These are phyloP conservation scores for Agaricus sinodeliciosus DNA, from an alignment of 768 basidiomycete genomes.

Conservation along the genomic window DNA sequence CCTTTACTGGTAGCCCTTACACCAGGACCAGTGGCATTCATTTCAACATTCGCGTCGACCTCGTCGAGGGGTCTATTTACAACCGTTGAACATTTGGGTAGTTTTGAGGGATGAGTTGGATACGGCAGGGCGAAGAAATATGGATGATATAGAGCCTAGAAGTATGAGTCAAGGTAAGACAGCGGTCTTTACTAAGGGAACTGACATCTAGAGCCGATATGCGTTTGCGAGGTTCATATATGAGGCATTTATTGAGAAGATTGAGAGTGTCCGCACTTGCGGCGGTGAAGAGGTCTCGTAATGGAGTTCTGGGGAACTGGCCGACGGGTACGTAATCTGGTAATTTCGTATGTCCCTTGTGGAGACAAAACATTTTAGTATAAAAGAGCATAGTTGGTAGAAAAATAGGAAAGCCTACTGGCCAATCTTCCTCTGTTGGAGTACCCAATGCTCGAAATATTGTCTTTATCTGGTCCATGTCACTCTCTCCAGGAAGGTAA, in stretches of 20 bases:
- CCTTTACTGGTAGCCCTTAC: slow-evolving; percentile 50
- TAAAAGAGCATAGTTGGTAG: neutral
- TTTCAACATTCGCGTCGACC: slow-evolving; percentile 66
- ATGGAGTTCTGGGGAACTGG: slow-evolving; percentile 74
- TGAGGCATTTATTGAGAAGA: slow-evolving; percentile 70
- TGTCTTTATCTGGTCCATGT: slow-evolving; percentile 95
- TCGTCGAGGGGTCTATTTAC: slow-evolving; percentile 58
- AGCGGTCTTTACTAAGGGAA: slow-evolving; percentile 8
- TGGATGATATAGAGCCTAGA: slow-evolving; percentile 75
- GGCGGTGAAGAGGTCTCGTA: slow-evolving; percentile 87
- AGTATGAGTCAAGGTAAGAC: slow-evolving; percentile 2
- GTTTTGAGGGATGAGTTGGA: slow-evolving; percentile 81
- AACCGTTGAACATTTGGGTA: slow-evolving; percentile 63
- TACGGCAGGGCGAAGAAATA: slow-evolving; percentile 86
- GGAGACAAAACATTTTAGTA: neutral
- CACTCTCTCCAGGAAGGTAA: slow-evolving; percentile 90
- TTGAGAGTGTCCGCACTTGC: slow-evolving; percentile 83
- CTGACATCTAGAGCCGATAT: slow-evolving; percentile 74
- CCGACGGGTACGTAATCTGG: slow-evolving; percentile 87
- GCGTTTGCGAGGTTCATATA: slow-evolving; percentile 81
- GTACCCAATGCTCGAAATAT: slow-evolving; percentile 94
- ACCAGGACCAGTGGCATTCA: slow-evolving; percentile 39
- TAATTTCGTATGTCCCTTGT: slow-evolving; percentile 81
- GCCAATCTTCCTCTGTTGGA: slow-evolving; percentile 97
- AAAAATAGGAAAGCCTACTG: slow-evolving; percentile 41